Base-by-base conservation (phyloP, 768 basidiomycete species). In the Tylopilus intermedius region DNA sequence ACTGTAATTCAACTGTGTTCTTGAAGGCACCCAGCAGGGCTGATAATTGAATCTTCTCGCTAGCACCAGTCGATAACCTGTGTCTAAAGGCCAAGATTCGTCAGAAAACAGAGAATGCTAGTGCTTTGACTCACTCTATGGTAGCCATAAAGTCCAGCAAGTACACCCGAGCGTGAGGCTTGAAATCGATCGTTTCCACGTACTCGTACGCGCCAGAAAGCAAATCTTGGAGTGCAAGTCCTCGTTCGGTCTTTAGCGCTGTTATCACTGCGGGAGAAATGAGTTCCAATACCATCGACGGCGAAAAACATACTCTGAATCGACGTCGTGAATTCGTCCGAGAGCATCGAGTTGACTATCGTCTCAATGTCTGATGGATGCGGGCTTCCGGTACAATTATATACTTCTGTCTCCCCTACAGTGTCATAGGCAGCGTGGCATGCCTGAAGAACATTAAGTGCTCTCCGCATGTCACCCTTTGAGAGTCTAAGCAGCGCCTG, bases 391-490 rank as follows among this genome's bases (percentile, higher is more conserved):
- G 96, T 98, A 68, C 95, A 98, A 59, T 88, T 91, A 69, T 98
- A 99, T 22, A 99, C 83, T 57, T 96, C 93, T 0, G 83, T 82
- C 71, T 97, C 94, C 51, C 90, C 88, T 30, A 85, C 83, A 9
- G 80, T 68, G 40, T 94, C 91, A 66, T 97, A 99, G 4, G 95
- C 96, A 14, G 96, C 94, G 67, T 98, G 93, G 64, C 96, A 99
- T 0, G 96, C 96, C 73, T 99, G 96, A 18, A 99, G 76, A 27
- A 99, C 88, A 65, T 96, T 98, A 15, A 99, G 76, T 2, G 94
- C 96, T 54, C 96, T 76, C 54, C 96, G 83, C 96, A 99, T 99
- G 69, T 99, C 96, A 30, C 96, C 96, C 61, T 86, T 88, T 0
- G 90, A 94, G n/a, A 99, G 79, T 65, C 91, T 98, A 18, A 99